These are phyloP conservation scores for Balakata baccata DNA, from an alignment of 345 rosid genomes.

Conservation along the genomic window DNA sequence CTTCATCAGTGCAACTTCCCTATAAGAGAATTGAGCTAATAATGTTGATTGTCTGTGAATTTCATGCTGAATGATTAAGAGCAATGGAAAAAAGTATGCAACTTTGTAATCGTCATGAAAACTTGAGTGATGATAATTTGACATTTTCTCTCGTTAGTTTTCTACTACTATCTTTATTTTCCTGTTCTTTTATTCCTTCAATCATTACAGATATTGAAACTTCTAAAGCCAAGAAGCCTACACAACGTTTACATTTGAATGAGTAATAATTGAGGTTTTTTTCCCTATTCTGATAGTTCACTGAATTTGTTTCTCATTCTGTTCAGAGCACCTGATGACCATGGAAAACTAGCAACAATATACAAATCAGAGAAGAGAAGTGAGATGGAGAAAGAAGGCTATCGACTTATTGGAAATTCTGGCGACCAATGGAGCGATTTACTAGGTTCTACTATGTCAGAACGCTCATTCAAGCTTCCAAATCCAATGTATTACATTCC, in stretches of 20 bases:
- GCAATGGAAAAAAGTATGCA: neutral
- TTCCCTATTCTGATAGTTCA: neutral
- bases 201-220: constrained; percentile 2
- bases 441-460: constrained; percentile 55
- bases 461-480: constrained; percentile 78
- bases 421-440: constrained; percentile 98
- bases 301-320: neutral
- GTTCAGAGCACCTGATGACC: constrained; percentile 56
- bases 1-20: constrained; percentile 8
- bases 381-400: constrained; percentile 70
- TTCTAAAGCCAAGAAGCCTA: neutral
- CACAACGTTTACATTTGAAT: neutral
- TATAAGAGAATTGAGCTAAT: neutral
- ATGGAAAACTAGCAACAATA: constrained; percentile 48
- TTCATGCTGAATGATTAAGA: constrained; percentile 6
- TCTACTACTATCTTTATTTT: neutral
- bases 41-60: constrained; percentile 6
- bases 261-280: neutral
- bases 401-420: constrained; percentile 71
- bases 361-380: constrained; percentile 82
- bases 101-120: neutral
- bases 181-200: neutral
- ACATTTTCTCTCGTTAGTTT: constrained; percentile 1
- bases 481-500: constrained; percentile 81
- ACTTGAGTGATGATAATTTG: neutral